Percentiles rank a stretch among this genome's conserved stretches.
Conservation (phyloP, 2,329 filamentous ascomycete genomes). For the Sclerotinia nivalis region DNA sequence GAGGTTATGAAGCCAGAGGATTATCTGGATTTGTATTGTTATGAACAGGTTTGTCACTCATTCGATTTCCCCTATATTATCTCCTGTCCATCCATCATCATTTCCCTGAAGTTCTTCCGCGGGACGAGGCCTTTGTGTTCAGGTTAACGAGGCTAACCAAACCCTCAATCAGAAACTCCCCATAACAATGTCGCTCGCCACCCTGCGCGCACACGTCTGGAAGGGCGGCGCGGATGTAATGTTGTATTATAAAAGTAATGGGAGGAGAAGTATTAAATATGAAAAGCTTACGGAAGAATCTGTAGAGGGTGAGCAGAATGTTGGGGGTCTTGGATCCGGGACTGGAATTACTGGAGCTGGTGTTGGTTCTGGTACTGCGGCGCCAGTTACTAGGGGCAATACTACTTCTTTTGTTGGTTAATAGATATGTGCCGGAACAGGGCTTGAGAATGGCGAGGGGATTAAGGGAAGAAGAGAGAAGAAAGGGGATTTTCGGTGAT, state of each 20-base stretch:
- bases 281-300: constrained; percentile 24
- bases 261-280: constrained; percentile 48
- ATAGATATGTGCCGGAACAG: neutral
- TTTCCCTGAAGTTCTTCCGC: neutral
- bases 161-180: constrained; percentile 52
- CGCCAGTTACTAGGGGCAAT: neutral
- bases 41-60: constrained; percentile 70
- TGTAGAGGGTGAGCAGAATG: neutral
- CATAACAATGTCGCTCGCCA: constrained; percentile 88
- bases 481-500: constrained; percentile 6
- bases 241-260: constrained; percentile 88
- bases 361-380: neutral
- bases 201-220: constrained; percentile 89
- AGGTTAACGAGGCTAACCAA: neutral
- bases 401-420: constrained; percentile 4
- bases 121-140: neutral
- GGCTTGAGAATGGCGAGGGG: neutral
- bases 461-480: neutral
- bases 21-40: constrained; percentile 92
- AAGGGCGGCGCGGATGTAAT: constrained; percentile 91
- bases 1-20: constrained; percentile 77
- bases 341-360: neutral
- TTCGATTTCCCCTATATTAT: constrained; percentile 2
- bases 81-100: neutral
- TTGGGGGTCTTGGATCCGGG: neutral